These are phyloP conservation scores for Phlegmacium glaucopus DNA, from an alignment of 768 basidiomycete genomes.

Conservation along the genomic window DNA sequence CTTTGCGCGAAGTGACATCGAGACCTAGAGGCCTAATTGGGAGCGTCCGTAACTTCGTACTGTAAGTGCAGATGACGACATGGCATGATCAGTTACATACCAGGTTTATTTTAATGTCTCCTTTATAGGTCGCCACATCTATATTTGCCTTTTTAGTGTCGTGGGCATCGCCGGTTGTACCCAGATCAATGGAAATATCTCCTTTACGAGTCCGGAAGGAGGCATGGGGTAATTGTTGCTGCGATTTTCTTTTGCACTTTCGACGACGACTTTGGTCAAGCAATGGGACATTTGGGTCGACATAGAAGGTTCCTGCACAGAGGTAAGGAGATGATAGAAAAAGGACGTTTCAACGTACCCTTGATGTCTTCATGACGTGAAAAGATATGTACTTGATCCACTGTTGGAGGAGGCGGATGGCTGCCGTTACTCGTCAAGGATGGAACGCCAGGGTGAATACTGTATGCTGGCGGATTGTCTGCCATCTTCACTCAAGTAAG, in stretches of 20 bases:
- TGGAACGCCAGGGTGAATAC: slow-evolving; percentile 1
- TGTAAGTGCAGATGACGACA: background rate
- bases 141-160: slow-evolving; percentile 32
- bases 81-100: slow-evolving; percentile 9
- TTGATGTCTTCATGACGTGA: slow-evolving; percentile 28
- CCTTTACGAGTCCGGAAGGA: slow-evolving; percentile 42
- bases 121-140: slow-evolving; percentile 31
- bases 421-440: background rate
- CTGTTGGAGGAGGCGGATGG: slow-evolving; percentile 14
- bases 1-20: slow-evolving; percentile 31
- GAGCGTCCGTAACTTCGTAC: slow-evolving; percentile 28
- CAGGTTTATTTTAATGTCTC: slow-evolving; percentile 38
- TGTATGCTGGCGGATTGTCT: slow-evolving; percentile 26
- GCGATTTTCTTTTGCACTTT: slow-evolving; percentile 20
- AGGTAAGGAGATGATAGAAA: background rate
- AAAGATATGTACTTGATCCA: slow-evolving; percentile 30
- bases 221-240: slow-evolving; percentile 30
- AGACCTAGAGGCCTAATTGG: slow-evolving; percentile 33
- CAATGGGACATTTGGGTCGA: slow-evolving; percentile 34
- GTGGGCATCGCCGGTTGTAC: slow-evolving; percentile 32
- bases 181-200: slow-evolving; percentile 33
- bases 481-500: background rate
- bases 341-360: slow-evolving; percentile 17
- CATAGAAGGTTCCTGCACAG: slow-evolving; percentile 35
- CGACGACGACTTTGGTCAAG: slow-evolving; percentile 18